Conservation (phyloP, 495 filamentous ascomycete genomes). For the Neurospora sublineolata region DNA sequence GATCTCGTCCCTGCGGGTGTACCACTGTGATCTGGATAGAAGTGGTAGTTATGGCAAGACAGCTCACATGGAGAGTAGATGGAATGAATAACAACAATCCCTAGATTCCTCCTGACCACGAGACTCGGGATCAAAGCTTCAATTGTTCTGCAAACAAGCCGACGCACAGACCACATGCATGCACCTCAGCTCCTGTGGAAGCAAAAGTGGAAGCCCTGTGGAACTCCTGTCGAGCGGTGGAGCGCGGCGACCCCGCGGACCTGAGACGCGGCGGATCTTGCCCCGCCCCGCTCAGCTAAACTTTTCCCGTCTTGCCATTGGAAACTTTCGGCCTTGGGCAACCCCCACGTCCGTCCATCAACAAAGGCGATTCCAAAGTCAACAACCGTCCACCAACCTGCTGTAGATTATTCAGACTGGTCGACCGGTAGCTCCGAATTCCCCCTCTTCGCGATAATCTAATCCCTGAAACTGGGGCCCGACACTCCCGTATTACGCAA, state of each 20-base stretch:
- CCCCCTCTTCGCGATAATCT: background rate
- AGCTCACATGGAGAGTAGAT: background rate
- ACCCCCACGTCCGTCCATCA: background rate
- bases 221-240: background rate
- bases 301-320: background rate
- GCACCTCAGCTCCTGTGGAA: background rate
- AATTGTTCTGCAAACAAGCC: background rate
- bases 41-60: background rate
- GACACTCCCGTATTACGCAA: background rate
- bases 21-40: background rate
- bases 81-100: background rate
- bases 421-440: background rate
- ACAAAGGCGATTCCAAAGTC: background rate
- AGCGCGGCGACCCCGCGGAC: background rate
- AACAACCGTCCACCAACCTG: background rate
- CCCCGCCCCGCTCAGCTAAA: background rate
- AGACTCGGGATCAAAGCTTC: background rate
- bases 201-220: background rate
- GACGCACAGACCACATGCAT: background rate
- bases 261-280: background rate
- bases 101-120: background rate
- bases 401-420: background rate
- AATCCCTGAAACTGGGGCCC: background rate
- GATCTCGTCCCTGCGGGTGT: background rate
- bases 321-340: background rate